Percentiles rank a stretch among this genome's conserved stretches.
phyloP scores from a whole-genome alignment of 345 rosid genomes.

The Bruguiera gymnorhiza region DNA sequence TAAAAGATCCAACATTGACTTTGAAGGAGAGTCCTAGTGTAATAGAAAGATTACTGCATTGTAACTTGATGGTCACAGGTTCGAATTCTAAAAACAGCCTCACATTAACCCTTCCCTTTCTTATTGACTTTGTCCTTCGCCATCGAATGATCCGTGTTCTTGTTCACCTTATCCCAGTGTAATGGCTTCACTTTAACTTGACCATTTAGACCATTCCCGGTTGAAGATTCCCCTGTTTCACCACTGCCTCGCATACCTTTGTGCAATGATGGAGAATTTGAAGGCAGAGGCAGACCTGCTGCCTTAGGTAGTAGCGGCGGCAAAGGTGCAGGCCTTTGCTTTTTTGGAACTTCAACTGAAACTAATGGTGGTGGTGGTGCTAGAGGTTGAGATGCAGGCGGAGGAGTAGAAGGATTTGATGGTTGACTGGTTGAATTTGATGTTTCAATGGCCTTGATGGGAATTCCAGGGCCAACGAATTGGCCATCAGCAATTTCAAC shows the following conservation, averaged over 20 bases:
- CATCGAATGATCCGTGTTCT: conserved; percentile 67
- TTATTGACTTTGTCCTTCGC: conserved; percentile 75
- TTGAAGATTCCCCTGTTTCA: conserved; percentile 34
- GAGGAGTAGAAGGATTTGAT: conserved; percentile 25
- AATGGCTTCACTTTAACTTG: conserved; percentile 79
- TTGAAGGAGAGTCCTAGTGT: too few relatives aligned
- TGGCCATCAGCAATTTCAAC: conserved; percentile 1
- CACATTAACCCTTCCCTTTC: too few relatives aligned
- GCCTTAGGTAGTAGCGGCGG: conserved; percentile 45
- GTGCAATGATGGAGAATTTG: conserved; percentile 41
- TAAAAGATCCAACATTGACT: conserved; percentile 54
- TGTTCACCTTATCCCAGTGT: conserved; percentile 86
- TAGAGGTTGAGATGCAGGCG: conserved; percentile 4
- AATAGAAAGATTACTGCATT: too few relatives aligned
- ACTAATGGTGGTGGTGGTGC: conserved; percentile 16
- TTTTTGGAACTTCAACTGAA: conserved; percentile 16
- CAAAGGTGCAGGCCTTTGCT: conserved; percentile 31
- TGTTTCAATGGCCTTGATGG: conserved; percentile 17
- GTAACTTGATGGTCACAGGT: too few relatives aligned
- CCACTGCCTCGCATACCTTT: conserved; percentile 18
- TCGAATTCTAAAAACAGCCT: too few relatives aligned
- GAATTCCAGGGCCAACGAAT: background rate
- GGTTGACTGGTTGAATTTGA: conserved; percentile 21
- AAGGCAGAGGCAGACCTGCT: conserved; percentile 23
- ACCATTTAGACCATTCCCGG: conserved; percentile 26